Evolutionary conservation across 2,329 filamentous ascomycete species (phyloP).

Genomic region (Pseudogymnoascus sp.): DNA sequence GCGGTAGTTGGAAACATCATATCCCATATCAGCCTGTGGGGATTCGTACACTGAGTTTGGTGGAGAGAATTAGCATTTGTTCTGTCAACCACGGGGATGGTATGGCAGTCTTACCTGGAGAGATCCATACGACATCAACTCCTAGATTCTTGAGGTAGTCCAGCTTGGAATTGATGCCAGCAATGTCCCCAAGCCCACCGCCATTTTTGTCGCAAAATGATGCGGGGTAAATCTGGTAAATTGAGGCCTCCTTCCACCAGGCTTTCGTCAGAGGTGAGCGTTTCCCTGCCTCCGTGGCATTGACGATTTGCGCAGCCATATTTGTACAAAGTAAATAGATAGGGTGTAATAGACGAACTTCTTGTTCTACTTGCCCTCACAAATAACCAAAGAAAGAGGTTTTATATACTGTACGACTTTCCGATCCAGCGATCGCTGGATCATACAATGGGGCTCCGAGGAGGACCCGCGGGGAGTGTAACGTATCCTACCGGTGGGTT

Average conservation of each 20-base stretch:
- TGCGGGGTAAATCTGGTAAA: conserved; percentile 49
- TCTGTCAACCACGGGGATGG: not conserved
- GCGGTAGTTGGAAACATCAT: conserved; percentile 59
- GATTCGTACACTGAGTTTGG: conserved; percentile 42
- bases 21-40: conserved; percentile 59
- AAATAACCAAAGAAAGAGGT: not conserved
- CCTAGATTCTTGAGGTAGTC: conserved; percentile 51
- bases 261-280: not conserved
- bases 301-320: not conserved
- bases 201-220: conserved; percentile 47
- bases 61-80: not conserved
- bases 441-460: not conserved
- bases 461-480: not conserved
- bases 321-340: not conserved
- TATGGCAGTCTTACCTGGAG: conserved; percentile 31
- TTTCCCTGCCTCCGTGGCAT: not conserved
- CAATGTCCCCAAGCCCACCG: conserved; percentile 50
- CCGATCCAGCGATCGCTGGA: not conserved
- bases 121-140: conserved; percentile 55
- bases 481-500: not conserved
- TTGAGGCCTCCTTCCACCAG: conserved; percentile 2
- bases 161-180: conserved; percentile 50
- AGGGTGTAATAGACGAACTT: not conserved
- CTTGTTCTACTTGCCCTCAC: not conserved
- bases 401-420: not conserved